Evolutionary conservation across 2,329 filamentous ascomycete species (phyloP), one percentile per base, ranked within the genome.

Genomic region (Rutstroemia sp.): DNA sequence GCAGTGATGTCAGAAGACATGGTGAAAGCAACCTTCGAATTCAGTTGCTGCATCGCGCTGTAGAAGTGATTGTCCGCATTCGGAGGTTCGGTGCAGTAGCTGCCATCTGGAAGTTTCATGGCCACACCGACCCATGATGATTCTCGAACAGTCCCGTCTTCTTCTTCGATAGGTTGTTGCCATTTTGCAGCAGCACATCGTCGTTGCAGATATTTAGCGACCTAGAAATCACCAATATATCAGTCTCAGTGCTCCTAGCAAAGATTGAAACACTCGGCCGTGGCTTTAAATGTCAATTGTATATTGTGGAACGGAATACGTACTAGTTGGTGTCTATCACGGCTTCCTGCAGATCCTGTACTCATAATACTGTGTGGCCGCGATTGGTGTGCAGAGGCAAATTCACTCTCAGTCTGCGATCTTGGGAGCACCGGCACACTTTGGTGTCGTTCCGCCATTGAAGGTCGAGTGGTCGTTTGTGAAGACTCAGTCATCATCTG

Each of bases 1-100:
- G 73, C 70, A 27, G 75, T 75, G 55, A 76, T 75, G 47, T 77
- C 71, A 1, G 75, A 74, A 9, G 72, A 73, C 73, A 79, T 77
- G 9, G 77, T 79, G 57, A 78, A 70, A 14, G 75, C 75, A 37
- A 57, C 55, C 77, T 61, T 61, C 47, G 57, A 59, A 47, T 48
- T 49, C 8, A 61, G 23, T 5, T 45, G 44, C 48, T 61, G 59
- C 57, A 61, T 47, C 4, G 54, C 59, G 1, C 25, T 47, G 23
- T 57, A 57, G 21, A 59, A 49, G 8, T 51, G 30, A 34, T 57
- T 58, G 34, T 61, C 57, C 14, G 49, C 14, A 38, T 55, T 59
- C 16, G 54, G 59, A 23, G 59, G 59, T 14, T 61, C 59, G 2
- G 59, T 61, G 23, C 44, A 55, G 38, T 57, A 61, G 37, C 52